Evolutionary conservation across 1,284 basidiomycete species (phyloP).

Genomic region (Papiliotrema laurentii): DNA sequence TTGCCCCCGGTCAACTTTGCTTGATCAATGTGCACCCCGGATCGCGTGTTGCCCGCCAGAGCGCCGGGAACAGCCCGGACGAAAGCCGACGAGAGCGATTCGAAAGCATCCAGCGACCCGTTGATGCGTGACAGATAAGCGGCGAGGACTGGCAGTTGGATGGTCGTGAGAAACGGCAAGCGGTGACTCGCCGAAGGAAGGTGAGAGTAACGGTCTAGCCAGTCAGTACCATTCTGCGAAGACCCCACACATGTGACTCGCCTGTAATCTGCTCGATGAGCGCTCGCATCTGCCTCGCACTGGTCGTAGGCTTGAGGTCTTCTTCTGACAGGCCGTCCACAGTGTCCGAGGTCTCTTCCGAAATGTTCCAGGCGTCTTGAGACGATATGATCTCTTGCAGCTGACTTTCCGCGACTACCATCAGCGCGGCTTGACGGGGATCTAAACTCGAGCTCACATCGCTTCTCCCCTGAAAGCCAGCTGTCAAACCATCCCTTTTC

Average conservation of each 20-base stretch:
- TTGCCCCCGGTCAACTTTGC: conserved; percentile 64
- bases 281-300: conserved; percentile 73
- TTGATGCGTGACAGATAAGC: conserved; percentile 72
- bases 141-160: conserved; percentile 81
- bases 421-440: conserved; percentile 52
- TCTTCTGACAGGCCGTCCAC: conserved; percentile 51
- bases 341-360: conserved; percentile 59
- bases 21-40: conserved; percentile 52
- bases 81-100: conserved; percentile 78
- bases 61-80: conserved; percentile 88
- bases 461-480: conserved; percentile 82
- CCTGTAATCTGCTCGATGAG: conserved; percentile 84
- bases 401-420: conserved; percentile 51
- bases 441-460: conserved; percentile 60
- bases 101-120: conserved; percentile 86
- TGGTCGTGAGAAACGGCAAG: conserved; percentile 71
- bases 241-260: conserved; percentile 34
- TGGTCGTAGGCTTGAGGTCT: conserved; percentile 60
- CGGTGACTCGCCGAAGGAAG: conserved; percentile 73
- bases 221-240: conserved; percentile 4
- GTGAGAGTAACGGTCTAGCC: conserved; percentile 77
- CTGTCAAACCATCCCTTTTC: conserved; percentile 81
- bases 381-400: conserved; percentile 77
- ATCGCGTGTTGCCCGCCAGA: conserved; percentile 53
- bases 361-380: conserved; percentile 81